Base-by-base conservation (phyloP, 208 protist genomes). In the Acanthamoeba sp. region DNA sequence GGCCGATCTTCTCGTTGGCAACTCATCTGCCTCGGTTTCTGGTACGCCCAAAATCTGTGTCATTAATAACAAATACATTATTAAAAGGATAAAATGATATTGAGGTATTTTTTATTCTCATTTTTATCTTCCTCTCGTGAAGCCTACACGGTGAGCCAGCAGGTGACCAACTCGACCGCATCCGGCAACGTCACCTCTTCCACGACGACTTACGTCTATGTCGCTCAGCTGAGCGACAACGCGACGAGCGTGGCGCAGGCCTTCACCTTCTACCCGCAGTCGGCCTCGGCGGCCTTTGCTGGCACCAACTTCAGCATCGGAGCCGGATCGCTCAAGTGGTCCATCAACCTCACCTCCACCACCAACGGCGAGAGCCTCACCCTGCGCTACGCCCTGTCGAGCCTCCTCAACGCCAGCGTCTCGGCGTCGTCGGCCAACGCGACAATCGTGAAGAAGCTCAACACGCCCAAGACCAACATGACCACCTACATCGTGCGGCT, bases 401-500 rank as follows among this genome's bases (percentile, higher is more conserved):
- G 29, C 64, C 64, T 71, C 29, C 29, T 38, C 64, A 71, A 71
- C 64, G 18, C 64, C 29, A 40, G 29, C 32, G 29, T 9, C n/a
- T 2, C n/a, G 64, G 3, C 64, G 5, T 14, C 64, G 7, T 3
- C 10, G 6, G 29, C 4, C 10, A 10, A 10, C 45, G 45, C 45
- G n/a, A 36, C n/a, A 7, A 38, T 40, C 64, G 22, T 27, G 6
- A 71, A 16, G 29, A 71, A 36, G 64, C n/a, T 6, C 29, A 36
- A 71, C 64, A 40, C 64, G 64, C 64, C 64, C 7, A 18, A 71
- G 64, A 12, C 3, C 29, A 2, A 38, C 6, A 71, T 71, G 64
- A 71, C 64, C n/a, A 71, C 64, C 64, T 71, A 71, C 64, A 38
- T 71, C 64, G 64, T 71, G 64, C 64, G 10, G 5, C 64, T 71